Base-by-base conservation (phyloP, 2,329 filamentous ascomycete species). In the Immersiporthe knoxdaviesiana region DNA sequence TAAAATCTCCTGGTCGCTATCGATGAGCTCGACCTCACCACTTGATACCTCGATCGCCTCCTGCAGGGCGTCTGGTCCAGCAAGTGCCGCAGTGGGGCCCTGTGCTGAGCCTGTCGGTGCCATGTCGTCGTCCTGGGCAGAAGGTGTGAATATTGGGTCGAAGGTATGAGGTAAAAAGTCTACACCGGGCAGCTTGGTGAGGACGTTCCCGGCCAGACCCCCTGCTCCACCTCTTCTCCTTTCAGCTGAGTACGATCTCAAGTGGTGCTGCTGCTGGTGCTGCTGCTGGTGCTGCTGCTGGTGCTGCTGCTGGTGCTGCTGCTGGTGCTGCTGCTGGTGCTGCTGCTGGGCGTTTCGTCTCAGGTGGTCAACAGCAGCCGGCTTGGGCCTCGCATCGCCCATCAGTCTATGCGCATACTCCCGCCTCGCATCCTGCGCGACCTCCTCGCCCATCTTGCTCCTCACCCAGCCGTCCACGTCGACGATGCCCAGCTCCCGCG, bases 391-490 rank as follows among this genome's bases (percentile, higher is more conserved):
- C 12, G 62, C 41, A 32, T 66, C 11, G 0, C 69, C 69, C 66
- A 69, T 71, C 52, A 71, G 37, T 32, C 63, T 71, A 14, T 63
- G 59, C 4, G 14, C 69, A 52, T 68, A 52, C 27, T 50, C 59
- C 5, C 63, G 67, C 21, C 69, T 60, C 5, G 69, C 69, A 3
- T 67, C 63, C 32, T 54, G 39, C 2, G 63, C 54, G 24, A 41
- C n/a, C 21, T 68, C 59, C 63, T 68, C 69, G 41, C 61, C 41
- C 66, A 70, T 68, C 30, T 66, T 70, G 63, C 50, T 64, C 63
- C 66, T 68, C 7, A 60, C 63, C 69, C 66, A 70, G 1, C 14
- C 59, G 7, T 58, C 65, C 11, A 66, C 63, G 12, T 71, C 63
- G 52, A 47, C n/a, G 16, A 69, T 60, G 0, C 66, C 66, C 27